Conservation (phyloP, 1,139 yeast genomes). For the Diutina sp. region DNA sequence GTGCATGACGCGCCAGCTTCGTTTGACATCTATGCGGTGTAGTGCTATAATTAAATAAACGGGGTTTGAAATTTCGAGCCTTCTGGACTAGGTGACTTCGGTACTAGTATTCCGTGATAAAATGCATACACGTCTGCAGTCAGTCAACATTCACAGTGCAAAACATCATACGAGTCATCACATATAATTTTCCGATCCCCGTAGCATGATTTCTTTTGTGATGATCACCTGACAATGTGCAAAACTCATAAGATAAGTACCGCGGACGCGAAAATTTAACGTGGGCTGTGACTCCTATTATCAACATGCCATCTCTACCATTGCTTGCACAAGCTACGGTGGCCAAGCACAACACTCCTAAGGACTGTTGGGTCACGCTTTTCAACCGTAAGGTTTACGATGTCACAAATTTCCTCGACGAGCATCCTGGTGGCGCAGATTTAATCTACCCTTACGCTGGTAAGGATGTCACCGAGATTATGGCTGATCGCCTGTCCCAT, state of each 20-base stretch:
- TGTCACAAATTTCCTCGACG: slow-evolving; percentile 64
- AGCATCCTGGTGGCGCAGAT: slow-evolving; percentile 84
- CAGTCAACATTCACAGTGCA: background rate
- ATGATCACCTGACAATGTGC: background rate
- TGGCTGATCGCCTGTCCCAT: slow-evolving; percentile 61
- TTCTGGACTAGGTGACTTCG: too few species aligned
- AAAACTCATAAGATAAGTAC: background rate
- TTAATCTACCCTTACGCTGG: slow-evolving; percentile 69
- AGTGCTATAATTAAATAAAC: background rate
- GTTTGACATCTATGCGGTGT: background rate
- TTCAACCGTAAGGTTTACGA: slow-evolving; percentile 67
- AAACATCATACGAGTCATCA: background rate
- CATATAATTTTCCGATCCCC: too few species aligned
- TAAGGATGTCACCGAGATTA: slow-evolving; percentile 64
- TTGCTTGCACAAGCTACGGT: slow-evolving; percentile 21
- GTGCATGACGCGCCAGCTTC: background rate
- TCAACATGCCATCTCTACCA: slow-evolving; percentile 5
- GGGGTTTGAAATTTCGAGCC: background rate
- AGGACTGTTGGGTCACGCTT: slow-evolving; percentile 70
- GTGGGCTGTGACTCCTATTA: background rate
- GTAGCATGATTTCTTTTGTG: background rate
- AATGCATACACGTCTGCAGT: background rate
- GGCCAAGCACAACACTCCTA: slow-evolving; percentile 32
- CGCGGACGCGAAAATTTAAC: background rate
- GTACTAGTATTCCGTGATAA: too few species aligned